Evolutionary conservation across 2,329 filamentous ascomycete species (phyloP), one percentile per base, ranked within the genome.

Genomic region (Neopestalotiopsis rosae): DNA sequence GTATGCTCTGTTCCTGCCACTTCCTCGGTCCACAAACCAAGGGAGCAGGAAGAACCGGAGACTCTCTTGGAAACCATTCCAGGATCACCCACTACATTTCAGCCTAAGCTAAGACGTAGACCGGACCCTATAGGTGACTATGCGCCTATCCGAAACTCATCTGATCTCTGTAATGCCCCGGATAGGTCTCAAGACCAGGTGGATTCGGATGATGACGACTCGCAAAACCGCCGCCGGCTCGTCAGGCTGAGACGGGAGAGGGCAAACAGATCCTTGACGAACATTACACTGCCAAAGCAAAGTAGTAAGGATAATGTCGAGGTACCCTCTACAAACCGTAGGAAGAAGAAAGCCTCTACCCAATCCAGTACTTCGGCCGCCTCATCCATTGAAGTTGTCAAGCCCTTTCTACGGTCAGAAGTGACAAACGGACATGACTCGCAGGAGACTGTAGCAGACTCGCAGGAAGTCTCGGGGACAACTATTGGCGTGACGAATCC

Each of bases 371-470:
- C 30, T 20, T 67, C 65, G 10, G 58, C 14, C 71, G 63, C 66
- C 67, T 52, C 30, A 61, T 32, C 40, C 49, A 67, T 72, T 17
- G 72, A 75, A 61, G 17, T 70, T 17, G 67, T 61, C 12, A 73
- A 74, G 64, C 67, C 66, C n/a, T 14, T 71, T 28, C 70, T 65
- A 14, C 71, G 72, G 68, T 45, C 63, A 61, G 67, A 66, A 20
- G 40, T 45, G 34, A 71, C 69, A 13, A 70, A 71, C 71, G 68
- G 74, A 12, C 66, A 69, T 56, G 73, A 61, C 66, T 76, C 77
- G 14, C 76, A 79, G 66, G 76, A 78, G 68, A 78, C 77, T 6
- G 74, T 78, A 17, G 75, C 71, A 12, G 77, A 79, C 65, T 78
- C 77, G 4, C 77, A 79, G 64, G 74, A 77, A 63, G 59, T 42